Evolutionary conservation across 176 grass and related monocot species (phyloP), one percentile per base, ranked within the genome.

Genomic region (Chloris gayana): DNA sequence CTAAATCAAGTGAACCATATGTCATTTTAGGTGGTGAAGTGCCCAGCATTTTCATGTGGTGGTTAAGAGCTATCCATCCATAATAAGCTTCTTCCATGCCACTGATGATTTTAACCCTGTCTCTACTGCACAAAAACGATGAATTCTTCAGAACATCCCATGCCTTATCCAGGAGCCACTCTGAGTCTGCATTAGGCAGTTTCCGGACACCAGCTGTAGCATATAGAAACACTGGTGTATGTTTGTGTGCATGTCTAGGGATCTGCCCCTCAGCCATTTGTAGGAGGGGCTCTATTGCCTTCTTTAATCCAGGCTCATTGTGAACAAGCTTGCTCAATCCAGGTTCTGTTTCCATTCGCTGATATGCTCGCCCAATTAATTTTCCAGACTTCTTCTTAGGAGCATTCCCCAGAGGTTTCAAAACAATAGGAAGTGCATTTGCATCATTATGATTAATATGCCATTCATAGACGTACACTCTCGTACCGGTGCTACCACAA

Each of bases 21-120:
- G 92, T 95, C 86, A 77, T 85, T 87, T 82, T 85, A 77, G 86
- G 82, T 66, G 88, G 77, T 49, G 84, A 87, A 56, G 88, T 85
- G 89, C 89, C 90, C 50, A 98, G 76, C 81, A 93, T 86, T 46
- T 93, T 86, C 84, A 89, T 82, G 58, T 91, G 79, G 76, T 95
- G 90, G 77, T 98, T 98, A 77, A 98, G 83, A 72, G 92, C 96
- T 76, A 98, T 91, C 96, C 96, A 98, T 69, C 96, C 96, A 93
- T 91, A 98, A 91, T 98, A 98, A 68, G 96, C 96, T 89, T 98
- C 96, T 22, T 98, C 96, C 90, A 95, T 98, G 26, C 96, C 96
- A 77, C 46, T 95, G 69, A 98, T 98, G 39, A 89, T 93, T 84
- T 98, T 98, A 50, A 98, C 84, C 83, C 84, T 85, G 53, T 98